These are phyloP conservation scores for Chimonanthus praecox DNA, from an alignment of 164 flowering plant genomes.

Conservation along the genomic window DNA sequence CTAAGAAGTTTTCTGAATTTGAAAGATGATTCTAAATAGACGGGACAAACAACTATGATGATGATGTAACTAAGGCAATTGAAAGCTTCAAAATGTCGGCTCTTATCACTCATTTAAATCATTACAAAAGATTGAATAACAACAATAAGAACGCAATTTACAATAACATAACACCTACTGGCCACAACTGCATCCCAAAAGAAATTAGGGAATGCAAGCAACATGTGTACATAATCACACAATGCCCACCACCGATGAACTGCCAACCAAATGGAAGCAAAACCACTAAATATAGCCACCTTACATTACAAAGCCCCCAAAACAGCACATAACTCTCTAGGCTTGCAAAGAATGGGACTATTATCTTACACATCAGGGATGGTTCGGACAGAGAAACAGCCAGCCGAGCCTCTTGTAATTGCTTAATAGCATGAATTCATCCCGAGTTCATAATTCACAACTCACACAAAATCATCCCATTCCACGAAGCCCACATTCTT, in stretches of 20 bases:
- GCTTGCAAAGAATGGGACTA: slow-evolving; percentile 3
- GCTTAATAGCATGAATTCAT: slow-evolving; percentile 19
- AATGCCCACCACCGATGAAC: slow-evolving; percentile 2
- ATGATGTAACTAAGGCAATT: too few relatives aligned
- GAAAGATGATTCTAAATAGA: neutral
- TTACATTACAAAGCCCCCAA: slow-evolving; percentile 18
- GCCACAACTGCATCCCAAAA: too few relatives aligned
- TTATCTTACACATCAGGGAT: slow-evolving; percentile 3
- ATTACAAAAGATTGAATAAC: neutral
- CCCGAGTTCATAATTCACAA: slow-evolving; percentile 12
- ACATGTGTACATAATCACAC: too few relatives aligned
- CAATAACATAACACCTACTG: slow-evolving; percentile 3
- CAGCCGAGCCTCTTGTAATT: slow-evolving; percentile 6
- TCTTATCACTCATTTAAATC: neutral
- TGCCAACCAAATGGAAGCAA: slow-evolving; percentile 11
- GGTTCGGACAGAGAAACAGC: slow-evolving; percentile 3
- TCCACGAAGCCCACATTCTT: neutral
- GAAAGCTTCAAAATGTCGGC: neutral
- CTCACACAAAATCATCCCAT: slow-evolving; percentile 17
- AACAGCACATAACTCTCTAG: slow-evolving; percentile 12
- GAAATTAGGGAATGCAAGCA: too few relatives aligned
- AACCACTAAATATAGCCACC: slow-evolving; percentile 14
- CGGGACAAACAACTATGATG: too few relatives aligned
- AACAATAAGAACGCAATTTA: slow-evolving; percentile 1
- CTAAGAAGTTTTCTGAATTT: neutral